Evolutionary conservation across 306 rosid genomes (phyloP).

Genomic region (Acacia melanoxylon): DNA sequence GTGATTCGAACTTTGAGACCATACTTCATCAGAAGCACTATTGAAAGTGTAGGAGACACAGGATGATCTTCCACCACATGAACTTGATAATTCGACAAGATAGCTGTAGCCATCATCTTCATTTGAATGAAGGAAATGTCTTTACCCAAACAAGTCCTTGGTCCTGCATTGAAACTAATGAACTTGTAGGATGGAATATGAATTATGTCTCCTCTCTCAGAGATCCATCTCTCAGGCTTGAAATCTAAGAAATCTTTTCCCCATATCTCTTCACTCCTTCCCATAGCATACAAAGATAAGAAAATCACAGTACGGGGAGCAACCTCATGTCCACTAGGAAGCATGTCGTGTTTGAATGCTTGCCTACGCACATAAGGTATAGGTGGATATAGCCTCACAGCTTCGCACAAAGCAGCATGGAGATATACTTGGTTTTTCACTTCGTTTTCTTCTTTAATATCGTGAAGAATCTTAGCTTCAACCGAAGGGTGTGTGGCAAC

Average conservation of each 20-base stretch:
- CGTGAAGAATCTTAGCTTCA: constrained; percentile 34
- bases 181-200: not conserved
- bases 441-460: constrained; percentile 6
- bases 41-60: too few relatives aligned
- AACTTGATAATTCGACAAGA: too few relatives aligned
- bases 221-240: not conserved
- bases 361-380: not conserved
- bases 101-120: not conserved
- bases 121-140: not conserved
- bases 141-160: not conserved
- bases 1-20: too few relatives aligned
- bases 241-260: not conserved
- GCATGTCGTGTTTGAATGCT: not conserved
- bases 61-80: too few relatives aligned
- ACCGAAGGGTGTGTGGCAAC: constrained; percentile 32
- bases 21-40: too few relatives aligned
- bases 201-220: not conserved
- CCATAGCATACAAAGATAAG: not conserved
- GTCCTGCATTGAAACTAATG: not conserved
- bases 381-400: not conserved
- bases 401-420: not conserved
- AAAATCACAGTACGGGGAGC: not conserved
- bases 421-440: not conserved
- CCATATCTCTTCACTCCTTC: not conserved
- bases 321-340: not conserved